Evolutionary conservation across 176 grass and related monocot genomes (phyloP).

Genomic region (Raddia distichophylla): DNA sequence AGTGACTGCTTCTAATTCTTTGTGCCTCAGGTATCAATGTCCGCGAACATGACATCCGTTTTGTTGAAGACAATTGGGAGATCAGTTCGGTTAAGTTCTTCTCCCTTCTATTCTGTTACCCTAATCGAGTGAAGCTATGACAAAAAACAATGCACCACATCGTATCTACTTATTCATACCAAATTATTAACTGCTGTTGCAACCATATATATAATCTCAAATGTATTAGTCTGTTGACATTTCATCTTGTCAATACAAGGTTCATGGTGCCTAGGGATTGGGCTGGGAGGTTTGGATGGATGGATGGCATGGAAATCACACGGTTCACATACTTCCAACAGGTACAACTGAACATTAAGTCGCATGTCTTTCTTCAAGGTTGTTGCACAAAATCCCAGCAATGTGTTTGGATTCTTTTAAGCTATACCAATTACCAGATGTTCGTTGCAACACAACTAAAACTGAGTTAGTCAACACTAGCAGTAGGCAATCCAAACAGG

Average conservation of each 20-base stretch:
- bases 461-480: too few species aligned
- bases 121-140: neutral
- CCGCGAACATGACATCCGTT: constrained; percentile 85
- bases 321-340: constrained; percentile 99
- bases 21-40: constrained; percentile 70
- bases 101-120: neutral
- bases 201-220: neutral
- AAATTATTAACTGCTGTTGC: neutral
- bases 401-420: too few species aligned
- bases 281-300: constrained; percentile 99
- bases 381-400: too few species aligned
- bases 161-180: neutral
- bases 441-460: too few species aligned
- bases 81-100: constrained; percentile 72
- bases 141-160: neutral
- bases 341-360: constrained; percentile 42
- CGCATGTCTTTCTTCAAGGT: neutral
- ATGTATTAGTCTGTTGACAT: neutral
- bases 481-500: too few species aligned
- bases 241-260: constrained; percentile 45
- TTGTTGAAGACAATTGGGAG: constrained; percentile 98
- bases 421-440: too few species aligned
- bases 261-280: constrained; percentile 96
- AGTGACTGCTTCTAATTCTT: constrained; percentile 16
- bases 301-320: constrained; percentile 98